Conservation (phyloP, 139 green algal genomes). For the Picochlorum sp. region DNA sequence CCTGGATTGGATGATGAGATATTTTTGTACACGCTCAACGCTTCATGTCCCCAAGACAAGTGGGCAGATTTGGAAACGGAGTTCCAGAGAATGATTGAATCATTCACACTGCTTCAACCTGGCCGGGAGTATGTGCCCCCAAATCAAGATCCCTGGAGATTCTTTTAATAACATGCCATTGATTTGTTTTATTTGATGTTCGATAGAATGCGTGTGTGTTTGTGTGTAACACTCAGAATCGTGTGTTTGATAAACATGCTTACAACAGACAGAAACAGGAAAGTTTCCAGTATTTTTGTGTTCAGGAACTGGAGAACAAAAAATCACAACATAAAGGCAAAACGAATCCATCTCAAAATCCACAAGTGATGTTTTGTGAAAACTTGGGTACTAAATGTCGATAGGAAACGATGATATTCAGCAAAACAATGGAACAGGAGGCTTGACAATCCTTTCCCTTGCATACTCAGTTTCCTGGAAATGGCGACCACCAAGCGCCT, state of each 20-base stretch:
- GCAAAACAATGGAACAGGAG: neutral
- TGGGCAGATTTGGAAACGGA: conserved; percentile 19
- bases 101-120: conserved; percentile 30
- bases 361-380: too few species aligned
- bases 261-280: neutral
- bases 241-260: neutral
- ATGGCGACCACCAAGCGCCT: too few species aligned
- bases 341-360: too few species aligned
- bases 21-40: conserved; percentile 77
- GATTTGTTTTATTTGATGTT: too few species aligned
- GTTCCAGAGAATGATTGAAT: conserved; percentile 21
- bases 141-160: conserved; percentile 63
- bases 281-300: neutral
- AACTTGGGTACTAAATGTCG: too few species aligned
- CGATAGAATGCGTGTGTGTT: too few species aligned
- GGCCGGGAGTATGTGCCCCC: conserved; percentile 48
- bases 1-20: conserved; percentile 33
- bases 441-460: neutral
- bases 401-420: too few species aligned
- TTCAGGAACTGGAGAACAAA: too few species aligned
- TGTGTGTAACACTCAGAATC: too few species aligned
- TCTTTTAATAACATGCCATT: conserved; percentile 61
- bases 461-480: too few species aligned
- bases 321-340: too few species aligned
- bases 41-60: conserved; percentile 51